Conservation (phyloP, 169 alveolate genomes). For the Plasmodium vinckei region DNA sequence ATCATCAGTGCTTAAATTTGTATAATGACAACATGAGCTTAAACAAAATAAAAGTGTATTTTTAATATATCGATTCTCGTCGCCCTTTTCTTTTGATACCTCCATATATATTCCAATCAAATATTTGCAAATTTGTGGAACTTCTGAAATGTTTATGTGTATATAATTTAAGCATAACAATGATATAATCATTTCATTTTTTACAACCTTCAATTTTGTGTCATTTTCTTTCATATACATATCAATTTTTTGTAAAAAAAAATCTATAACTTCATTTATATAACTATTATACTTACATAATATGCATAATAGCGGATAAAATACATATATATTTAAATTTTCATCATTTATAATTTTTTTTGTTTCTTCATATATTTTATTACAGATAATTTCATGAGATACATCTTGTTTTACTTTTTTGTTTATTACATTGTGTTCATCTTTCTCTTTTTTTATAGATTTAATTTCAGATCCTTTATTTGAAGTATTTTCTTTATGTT, state of each 20-base stretch:
- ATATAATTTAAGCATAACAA: constrained; percentile 71
- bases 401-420: background rate
- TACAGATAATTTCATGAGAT: constrained; percentile 28
- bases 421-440: too few relatives aligned
- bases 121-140: constrained; percentile 35
- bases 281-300: constrained; percentile 72
- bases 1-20: constrained; percentile 20
- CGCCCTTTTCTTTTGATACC: constrained; percentile 1
- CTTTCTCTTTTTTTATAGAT: background rate
- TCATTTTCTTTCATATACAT: constrained; percentile 47
- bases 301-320: constrained; percentile 59
- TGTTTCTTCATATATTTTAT: constrained; percentile 49
- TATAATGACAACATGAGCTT: constrained; percentile 62
- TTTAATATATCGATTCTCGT: constrained; percentile 4
- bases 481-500: background rate
- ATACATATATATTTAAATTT: constrained; percentile 56
- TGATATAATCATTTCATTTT: constrained; percentile 53
- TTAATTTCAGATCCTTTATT: background rate
- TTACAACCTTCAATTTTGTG: constrained; percentile 16
- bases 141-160: constrained; percentile 42
- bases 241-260: constrained; percentile 39
- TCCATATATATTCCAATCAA: constrained; percentile 2
- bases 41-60: constrained; percentile 50
- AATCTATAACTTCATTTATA: constrained; percentile 46
- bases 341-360: constrained; percentile 16